Conservation (phyloP, 2,329 filamentous ascomycete species). For the Pyrenochaeta sp. region DNA sequence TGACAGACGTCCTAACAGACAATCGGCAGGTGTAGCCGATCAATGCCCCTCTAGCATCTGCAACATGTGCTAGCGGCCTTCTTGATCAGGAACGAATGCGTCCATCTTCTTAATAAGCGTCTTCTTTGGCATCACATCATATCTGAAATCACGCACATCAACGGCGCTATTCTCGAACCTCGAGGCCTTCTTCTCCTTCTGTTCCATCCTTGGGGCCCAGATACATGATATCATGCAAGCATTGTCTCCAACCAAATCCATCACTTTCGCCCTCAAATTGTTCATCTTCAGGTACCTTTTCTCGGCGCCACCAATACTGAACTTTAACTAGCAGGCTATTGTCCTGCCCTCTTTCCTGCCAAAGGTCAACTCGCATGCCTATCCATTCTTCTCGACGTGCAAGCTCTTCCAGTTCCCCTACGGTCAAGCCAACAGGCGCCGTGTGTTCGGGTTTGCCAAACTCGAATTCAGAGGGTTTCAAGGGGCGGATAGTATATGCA, state of each 20-base stretch:
- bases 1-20: conserved; percentile 5
- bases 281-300: conserved; percentile 7
- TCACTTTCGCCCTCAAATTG: conserved; percentile 1
- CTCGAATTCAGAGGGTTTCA: conserved; percentile 7
- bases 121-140: too few species aligned
- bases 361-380: conserved; percentile 22
- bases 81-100: conserved; percentile 1
- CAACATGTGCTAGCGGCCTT: conserved; percentile 11
- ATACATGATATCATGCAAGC: conserved; percentile 24
- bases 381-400: conserved; percentile 15
- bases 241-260: conserved; percentile 18
- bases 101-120: neutral
- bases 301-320: conserved; percentile 23
- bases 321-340: conserved; percentile 16
- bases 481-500: conserved; percentile 17
- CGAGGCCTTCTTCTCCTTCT: conserved; percentile 3
- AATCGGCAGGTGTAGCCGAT: conserved; percentile 22
- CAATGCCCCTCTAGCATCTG: conserved; percentile 8
- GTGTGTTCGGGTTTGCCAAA: conserved; percentile 10
- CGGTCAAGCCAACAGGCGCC: conserved; percentile 4
- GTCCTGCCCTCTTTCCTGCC: conserved; percentile 6
- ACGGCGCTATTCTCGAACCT: conserved; percentile 6
- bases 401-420: neutral
- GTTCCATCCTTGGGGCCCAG: conserved; percentile 16
- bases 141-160: too few species aligned